These are phyloP conservation scores for Stemphylium beticola DNA, from an alignment of 2,329 filamentous ascomycete genomes.

Conservation along the genomic window DNA sequence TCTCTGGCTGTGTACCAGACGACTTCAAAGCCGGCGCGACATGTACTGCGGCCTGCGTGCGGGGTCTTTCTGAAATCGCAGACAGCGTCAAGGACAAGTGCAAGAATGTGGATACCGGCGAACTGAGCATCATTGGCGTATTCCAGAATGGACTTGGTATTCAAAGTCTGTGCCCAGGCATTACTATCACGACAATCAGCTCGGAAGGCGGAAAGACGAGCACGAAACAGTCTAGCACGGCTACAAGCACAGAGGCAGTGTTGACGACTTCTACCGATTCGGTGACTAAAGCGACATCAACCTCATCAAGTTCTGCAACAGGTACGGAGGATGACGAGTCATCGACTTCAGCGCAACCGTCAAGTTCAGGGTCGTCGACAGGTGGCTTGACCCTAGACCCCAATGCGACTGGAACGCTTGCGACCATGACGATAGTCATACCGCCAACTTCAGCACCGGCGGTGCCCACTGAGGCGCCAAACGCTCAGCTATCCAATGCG, in stretches of 20 bases:
- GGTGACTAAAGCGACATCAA: conserved; percentile 7
- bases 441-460: conserved; percentile 14
- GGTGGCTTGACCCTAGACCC: conserved; percentile 20
- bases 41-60: conserved; percentile 50
- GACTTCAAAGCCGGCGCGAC: conserved; percentile 48
- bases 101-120: conserved; percentile 41
- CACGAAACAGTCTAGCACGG: conserved; percentile 9
- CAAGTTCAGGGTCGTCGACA: conserved; percentile 14
- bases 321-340: conserved; percentile 10
- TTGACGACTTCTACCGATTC: conserved; percentile 5
- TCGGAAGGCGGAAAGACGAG: conserved; percentile 8
- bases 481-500: conserved; percentile 42
- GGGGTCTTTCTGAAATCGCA: conserved; percentile 47
- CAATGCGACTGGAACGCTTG: conserved; percentile 18
- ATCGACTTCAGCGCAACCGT: conserved; percentile 5
- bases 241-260: conserved; percentile 7
- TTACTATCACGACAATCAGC: conserved; percentile 27
- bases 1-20: conserved; percentile 47
- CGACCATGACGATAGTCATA: conserved; percentile 8
- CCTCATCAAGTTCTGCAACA: conserved; percentile 3
- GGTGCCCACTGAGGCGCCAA: conserved; percentile 26
- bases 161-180: conserved; percentile 48
- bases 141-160: conserved; percentile 52
- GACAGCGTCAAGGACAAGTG: conserved; percentile 45
- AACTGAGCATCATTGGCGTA: conserved; percentile 51